A percentile compares a stretch with the other conserved stretches of the same genome.
Evolutionary conservation across 768 basidiomycete species (phyloP).

Genomic region (Leccinum imitatum): DNA sequence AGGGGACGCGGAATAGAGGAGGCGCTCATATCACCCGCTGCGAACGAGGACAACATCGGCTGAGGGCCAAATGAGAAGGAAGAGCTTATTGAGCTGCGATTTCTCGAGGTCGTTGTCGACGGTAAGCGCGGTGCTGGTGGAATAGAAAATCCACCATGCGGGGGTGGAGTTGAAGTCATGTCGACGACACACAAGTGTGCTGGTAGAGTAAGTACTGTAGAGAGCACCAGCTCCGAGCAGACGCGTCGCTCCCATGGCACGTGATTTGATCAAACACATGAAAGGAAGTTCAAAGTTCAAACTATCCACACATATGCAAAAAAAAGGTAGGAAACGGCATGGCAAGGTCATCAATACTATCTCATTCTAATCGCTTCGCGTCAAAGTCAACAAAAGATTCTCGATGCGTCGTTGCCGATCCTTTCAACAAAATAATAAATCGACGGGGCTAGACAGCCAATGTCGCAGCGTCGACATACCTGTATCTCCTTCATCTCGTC

Average conservation of each 20-base stretch:
- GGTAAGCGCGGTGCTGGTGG: conserved; percentile 50
- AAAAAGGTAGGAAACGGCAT: background rate
- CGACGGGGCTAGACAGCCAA: conserved; percentile 1
- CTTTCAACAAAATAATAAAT: conserved; percentile 31
- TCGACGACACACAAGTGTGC: background rate
- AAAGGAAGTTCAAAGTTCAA: background rate
- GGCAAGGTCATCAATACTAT: background rate
- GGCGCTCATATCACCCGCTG: conserved; percentile 62
- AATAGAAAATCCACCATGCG: conserved; percentile 41
- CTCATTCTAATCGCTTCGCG: conserved; percentile 58
- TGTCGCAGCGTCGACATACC: conserved; percentile 38
- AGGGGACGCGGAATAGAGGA: conserved; percentile 53
- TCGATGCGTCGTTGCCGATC: conserved; percentile 81
- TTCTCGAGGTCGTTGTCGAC: conserved; percentile 55
- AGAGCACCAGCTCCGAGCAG: too few relatives aligned
- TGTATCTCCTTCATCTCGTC: conserved; percentile 85
- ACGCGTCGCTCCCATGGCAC: too few relatives aligned
- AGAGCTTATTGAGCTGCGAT: conserved; percentile 69
- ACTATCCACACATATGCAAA: too few relatives aligned
- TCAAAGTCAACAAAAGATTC: conserved; percentile 64
- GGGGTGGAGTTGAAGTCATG: conserved; percentile 51
- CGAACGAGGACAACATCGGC: conserved; percentile 68
- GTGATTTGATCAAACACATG: too few relatives aligned
- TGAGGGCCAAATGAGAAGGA: conserved; percentile 86
- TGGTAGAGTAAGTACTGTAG: too few relatives aligned